A percentile compares a stretch with the other conserved stretches of the same genome.
phyloP scores from a whole-genome alignment of 2,329 filamentous ascomycete species.

The Colletotrichum sansevieriae region DNA sequence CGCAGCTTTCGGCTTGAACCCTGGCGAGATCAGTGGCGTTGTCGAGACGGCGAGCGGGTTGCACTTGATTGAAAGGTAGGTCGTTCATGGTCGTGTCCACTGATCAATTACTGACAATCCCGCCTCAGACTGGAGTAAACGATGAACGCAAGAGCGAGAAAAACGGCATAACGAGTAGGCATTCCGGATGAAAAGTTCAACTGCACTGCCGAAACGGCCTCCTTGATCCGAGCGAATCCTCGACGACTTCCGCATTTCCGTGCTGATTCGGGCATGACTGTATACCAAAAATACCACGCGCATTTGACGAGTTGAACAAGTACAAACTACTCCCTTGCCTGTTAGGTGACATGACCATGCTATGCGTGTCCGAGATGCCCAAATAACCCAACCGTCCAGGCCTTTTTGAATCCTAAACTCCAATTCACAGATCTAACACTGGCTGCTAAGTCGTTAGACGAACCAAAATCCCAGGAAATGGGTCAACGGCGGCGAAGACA shows the following conservation, averaged over 20 bases:
- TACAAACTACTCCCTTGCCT: conserved; percentile 10
- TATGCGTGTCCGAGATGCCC: background rate
- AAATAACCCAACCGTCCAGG: background rate
- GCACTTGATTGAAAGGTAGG: conserved; percentile 93
- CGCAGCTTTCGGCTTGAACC: conserved; percentile 89
- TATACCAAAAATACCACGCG: conserved; percentile 37
- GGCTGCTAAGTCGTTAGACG: conserved; percentile 38
- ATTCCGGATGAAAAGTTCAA: conserved; percentile 19
- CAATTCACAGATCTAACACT: background rate
- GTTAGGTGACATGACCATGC: conserved; percentile 1
- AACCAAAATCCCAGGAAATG: conserved; percentile 55
- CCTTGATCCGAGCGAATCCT: background rate
- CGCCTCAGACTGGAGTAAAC: conserved; percentile 66
- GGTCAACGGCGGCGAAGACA: conserved; percentile 63
- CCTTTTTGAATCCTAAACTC: background rate
- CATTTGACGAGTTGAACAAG: conserved; percentile 23
- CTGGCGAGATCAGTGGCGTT: conserved; percentile 86
- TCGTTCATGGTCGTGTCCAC: background rate
- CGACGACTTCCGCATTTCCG: conserved; percentile 11
- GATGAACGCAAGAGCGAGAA: background rate
- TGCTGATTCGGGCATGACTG: conserved; percentile 24
- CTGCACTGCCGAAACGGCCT: conserved; percentile 5
- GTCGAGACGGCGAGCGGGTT: conserved; percentile 94
- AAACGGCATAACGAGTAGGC: conserved; percentile 2
- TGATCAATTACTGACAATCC: conserved; percentile 62